Conservation (phyloP, 2,329 filamentous ascomycete species). For the Nothomitra cinnamomea region DNA sequence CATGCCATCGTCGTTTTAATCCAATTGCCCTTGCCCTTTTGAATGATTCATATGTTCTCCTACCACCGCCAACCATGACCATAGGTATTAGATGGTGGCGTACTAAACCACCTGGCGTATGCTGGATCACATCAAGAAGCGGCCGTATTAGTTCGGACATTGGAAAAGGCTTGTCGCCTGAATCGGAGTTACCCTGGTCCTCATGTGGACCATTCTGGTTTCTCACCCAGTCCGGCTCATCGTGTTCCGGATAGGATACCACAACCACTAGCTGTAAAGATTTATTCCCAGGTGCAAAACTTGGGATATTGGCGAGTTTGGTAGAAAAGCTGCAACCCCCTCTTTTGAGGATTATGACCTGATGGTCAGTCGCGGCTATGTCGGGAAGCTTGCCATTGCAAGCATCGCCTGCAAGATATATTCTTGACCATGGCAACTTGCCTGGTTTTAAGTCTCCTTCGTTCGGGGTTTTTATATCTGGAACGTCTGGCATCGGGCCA, state of each 20-base stretch:
- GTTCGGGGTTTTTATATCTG: slow-evolving; percentile 33
- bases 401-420: slow-evolving; percentile 55
- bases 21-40: slow-evolving; percentile 49
- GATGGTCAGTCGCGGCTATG: slow-evolving; percentile 37
- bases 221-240: slow-evolving; percentile 12
- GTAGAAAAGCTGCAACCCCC: slow-evolving; percentile 71
- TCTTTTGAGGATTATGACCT: slow-evolving; percentile 66
- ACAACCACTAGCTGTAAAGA: slow-evolving; percentile 69
- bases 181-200: slow-evolving; percentile 13
- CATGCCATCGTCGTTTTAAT: slow-evolving; percentile 58
- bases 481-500: slow-evolving; percentile 49
- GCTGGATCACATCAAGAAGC: slow-evolving; percentile 57
- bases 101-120: slow-evolving; percentile 49
- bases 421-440: slow-evolving; percentile 44
- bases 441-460: slow-evolving; percentile 7
- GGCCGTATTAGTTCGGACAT: slow-evolving; percentile 38
- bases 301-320: slow-evolving; percentile 75
- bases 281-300: slow-evolving; percentile 42
- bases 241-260: slow-evolving; percentile 42
- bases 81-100: slow-evolving; percentile 60
- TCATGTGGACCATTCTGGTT: slow-evolving; percentile 11
- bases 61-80: slow-evolving; percentile 63
- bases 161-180: slow-evolving; percentile 10
- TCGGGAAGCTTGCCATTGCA: slow-evolving; percentile 42
- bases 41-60: slow-evolving; percentile 47